Percentiles rank a stretch among this genome's conserved stretches.
These are phyloP conservation scores for Fomitopsis palustris DNA, from an alignment of 1,284 basidiomycete species.

Conservation along the genomic window DNA sequence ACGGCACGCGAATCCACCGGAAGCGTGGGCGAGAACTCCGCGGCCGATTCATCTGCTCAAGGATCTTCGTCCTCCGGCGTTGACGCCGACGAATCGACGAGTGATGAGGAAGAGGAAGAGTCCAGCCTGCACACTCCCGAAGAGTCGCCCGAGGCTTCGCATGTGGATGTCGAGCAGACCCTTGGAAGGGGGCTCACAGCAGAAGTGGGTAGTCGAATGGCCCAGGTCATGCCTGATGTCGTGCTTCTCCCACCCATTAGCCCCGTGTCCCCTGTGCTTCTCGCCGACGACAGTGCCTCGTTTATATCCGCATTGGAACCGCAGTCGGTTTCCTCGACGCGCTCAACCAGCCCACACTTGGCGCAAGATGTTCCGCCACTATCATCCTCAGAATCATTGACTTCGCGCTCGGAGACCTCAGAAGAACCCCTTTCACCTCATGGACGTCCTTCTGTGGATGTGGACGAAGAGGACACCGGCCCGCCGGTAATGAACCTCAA, in stretches of 20 bases:
- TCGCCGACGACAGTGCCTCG: constrained; percentile 25
- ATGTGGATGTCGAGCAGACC: neutral
- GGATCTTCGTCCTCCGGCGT: neutral
- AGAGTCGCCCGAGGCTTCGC: neutral
- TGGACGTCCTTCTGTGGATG: constrained; percentile 23
- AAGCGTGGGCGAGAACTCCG: neutral
- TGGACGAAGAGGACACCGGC: constrained; percentile 10
- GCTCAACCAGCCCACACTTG: constrained; percentile 34
- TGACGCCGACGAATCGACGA: neutral
- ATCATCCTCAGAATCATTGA: constrained; percentile 43
- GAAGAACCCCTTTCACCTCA: constrained; percentile 33
- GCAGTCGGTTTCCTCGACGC: constrained; percentile 32
- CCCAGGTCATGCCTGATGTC: neutral
- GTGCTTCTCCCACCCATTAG: constrained; percentile 7
- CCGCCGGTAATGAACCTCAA: constrained; percentile 3
- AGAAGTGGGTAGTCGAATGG: neutral
- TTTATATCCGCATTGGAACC: constrained; percentile 31
- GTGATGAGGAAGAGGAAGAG: neutral
- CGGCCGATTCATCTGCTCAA: neutral
- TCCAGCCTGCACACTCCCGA: neutral
- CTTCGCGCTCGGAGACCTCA: constrained; percentile 38
- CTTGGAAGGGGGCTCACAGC: neutral
- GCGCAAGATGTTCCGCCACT: constrained; percentile 36
- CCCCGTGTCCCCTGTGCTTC: constrained; percentile 6
- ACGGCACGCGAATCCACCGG: constrained; percentile 4